Evolutionary conservation across 768 basidiomycete genomes (phyloP), one percentile per base, ranked within the genome.

Genomic region (Leccinellum luteum): DNA sequence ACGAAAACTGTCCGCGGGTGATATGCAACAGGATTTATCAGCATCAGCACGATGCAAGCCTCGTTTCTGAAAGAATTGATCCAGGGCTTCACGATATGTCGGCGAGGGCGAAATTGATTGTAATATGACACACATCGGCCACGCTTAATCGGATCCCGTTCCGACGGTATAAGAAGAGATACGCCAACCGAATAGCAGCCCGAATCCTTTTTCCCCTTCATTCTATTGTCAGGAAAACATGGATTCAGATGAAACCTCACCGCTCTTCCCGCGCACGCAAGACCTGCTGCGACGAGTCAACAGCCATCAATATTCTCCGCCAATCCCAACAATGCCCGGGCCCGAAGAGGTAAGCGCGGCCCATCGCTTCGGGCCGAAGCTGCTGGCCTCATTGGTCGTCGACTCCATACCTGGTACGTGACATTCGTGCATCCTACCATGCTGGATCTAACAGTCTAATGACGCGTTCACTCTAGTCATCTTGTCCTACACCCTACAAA

Each of bases 401-500:
- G 85, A 85, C 71, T 85, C 85, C 10, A 71, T 82, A 38, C 85
- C 85, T 41, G 83, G 85, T 82, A 58, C 58, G 79, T 34, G 25
- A 6, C 23, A 19, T 48, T 21, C 48, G 21, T 34, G 27, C 5
- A 12, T 17, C 27, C 21, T 41, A 30, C n/a, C 23, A 21, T 30
- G 27, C 10, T 28, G 15, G 34, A 30, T 48, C 31, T 32, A 19
- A 5, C 10, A 56, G 52, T 45, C 35, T 53, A n/a, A 57, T n/a
- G 5, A 28, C 21, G 45, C 13, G 35, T 48, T 19, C n/a, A n/a
- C 48, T 44, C 35, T 17, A 87, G 85, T 87, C 17, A 85, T 87
- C 49, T 68, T 86, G 38, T 87, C 87, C 0, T 90, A 89, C 70
- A 79, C 81, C 31, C 74, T 90, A 21, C 89, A 90, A 69, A 88